Evolutionary conservation across 2,329 filamentous ascomycete genomes (phyloP), one percentile per base, ranked within the genome.

Genomic region (Verticillium albo-atrum): DNA sequence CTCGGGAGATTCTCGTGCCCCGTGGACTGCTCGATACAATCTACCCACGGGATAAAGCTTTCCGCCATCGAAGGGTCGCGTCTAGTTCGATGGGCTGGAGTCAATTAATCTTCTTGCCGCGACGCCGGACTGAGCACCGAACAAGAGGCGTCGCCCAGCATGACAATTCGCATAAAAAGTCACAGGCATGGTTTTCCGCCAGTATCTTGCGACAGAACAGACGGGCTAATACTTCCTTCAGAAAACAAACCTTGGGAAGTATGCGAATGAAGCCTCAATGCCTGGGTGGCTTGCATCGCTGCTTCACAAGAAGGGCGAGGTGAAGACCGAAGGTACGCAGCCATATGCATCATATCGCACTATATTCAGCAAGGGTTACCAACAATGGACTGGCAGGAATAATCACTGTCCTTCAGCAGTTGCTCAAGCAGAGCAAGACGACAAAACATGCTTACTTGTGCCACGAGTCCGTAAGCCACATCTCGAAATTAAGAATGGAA

Each of bases 401-500:
- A 10, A 79, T 92, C 58, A 82, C 84, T 0, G 81, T 88, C 2
- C 75, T 94, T 25, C 74, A 79, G 23, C 81, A 83, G 62, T 77
- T 92, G 12, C 83, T 90, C 51, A 80, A 88, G 47, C 80, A 89
- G 58, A 91, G 90, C 66, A 70, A 75, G 7, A 76, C 77, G 4
- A 89, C 91, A 1, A 78, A 84, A 57, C 85, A 85, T 63, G 90
- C 91, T 6, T 97, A 92, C 67, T 78, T 97, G 34, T 97, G 93
- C 71, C 87, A 92, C 67, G 83, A 89, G 1, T 79, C 81, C 54
- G 89, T 92, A 0, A 81, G 87, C 55, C 93, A 97, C 68, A 82
- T 98, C 27, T 91, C 90, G 56, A 96, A 96, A 68, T 80, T 96
- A 57, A 83, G 82, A n/a, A 82, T 79, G 61, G 93, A 97, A 76